These are phyloP conservation scores for Didymella exigua DNA, from an alignment of 2,329 filamentous ascomycete genomes.

Conservation along the genomic window DNA sequence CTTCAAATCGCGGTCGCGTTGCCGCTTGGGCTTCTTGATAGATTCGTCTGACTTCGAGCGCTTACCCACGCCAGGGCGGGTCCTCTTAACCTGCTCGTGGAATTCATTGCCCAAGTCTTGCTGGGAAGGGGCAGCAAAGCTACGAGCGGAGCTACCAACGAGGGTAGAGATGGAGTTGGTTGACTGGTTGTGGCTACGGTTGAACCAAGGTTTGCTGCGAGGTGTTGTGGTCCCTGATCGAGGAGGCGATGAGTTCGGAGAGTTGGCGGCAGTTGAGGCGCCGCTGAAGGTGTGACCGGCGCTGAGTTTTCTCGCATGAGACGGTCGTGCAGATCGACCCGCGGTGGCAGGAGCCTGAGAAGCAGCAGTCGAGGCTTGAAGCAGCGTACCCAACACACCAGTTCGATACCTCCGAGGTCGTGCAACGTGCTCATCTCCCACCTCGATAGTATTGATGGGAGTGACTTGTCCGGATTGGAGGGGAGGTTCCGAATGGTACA, in stretches of 20 bases:
- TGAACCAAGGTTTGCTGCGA: conserved; percentile 47
- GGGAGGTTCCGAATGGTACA: conserved; percentile 40
- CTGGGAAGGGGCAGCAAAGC: conserved; percentile 50
- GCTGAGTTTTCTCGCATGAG: conserved; percentile 34
- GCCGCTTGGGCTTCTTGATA: conserved; percentile 42
- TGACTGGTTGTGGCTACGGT: conserved; percentile 44
- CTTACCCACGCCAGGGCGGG: conserved; percentile 45
- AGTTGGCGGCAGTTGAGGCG: conserved; percentile 44
- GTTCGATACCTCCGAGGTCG: conserved; percentile 71
- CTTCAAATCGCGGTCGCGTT: conserved; percentile 58
- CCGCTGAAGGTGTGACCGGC: conserved; percentile 36
- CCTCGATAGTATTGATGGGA: conserved; percentile 55
- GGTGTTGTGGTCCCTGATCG: conserved; percentile 52
- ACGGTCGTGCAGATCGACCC: conserved; percentile 8
- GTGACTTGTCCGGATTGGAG: conserved; percentile 56
- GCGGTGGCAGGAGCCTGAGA: conserved; percentile 15
- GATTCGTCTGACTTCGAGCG: conserved; percentile 46
- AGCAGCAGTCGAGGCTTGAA: conserved; percentile 56
- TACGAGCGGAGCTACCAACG: conserved; percentile 52
- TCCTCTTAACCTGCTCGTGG: conserved; percentile 48
- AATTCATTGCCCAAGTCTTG: conserved; percentile 52
- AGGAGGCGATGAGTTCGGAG: conserved; percentile 49
- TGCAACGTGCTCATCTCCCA: conserved; percentile 68
- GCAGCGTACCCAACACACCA: conserved; percentile 73
- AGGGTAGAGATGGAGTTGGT: conserved; percentile 51